phyloP scores from a whole-genome alignment of 345 rosid genomes.

The Gossypium australe region DNA sequence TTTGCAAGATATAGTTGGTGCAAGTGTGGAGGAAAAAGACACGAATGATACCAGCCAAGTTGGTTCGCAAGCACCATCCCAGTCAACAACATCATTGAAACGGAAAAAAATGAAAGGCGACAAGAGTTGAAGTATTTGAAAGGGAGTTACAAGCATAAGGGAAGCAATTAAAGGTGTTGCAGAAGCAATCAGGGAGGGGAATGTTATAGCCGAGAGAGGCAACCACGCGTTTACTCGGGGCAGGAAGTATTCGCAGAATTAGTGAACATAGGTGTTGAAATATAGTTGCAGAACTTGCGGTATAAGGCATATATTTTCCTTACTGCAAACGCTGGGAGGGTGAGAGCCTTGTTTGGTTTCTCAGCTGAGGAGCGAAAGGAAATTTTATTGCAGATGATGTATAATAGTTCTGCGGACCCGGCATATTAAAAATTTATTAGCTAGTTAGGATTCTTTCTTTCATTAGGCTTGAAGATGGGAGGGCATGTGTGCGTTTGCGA shows the following conservation, averaged over 20 bases:
- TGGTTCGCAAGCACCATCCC: slow-evolving; percentile 15
- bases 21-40: slow-evolving; percentile 14
- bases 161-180: slow-evolving; percentile 24
- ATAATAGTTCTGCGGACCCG: neutral
- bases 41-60: slow-evolving; percentile 17
- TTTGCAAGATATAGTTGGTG: slow-evolving; percentile 11
- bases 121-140: slow-evolving; percentile 6
- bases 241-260: slow-evolving; percentile 25
- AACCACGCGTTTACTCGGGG: slow-evolving; percentile 18
- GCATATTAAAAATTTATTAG: neutral
- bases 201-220: slow-evolving; percentile 17
- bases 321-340: slow-evolving; percentile 17
- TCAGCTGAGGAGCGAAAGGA: slow-evolving; percentile 18
- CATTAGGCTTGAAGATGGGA: neutral
- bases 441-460: neutral
- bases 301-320: slow-evolving; percentile 16
- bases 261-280: slow-evolving; percentile 10
- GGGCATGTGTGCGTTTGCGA: too few species aligned
- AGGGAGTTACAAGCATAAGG: slow-evolving; percentile 15
- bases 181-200: slow-evolving; percentile 23
- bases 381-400: slow-evolving; percentile 19
- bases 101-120: slow-evolving; percentile 15
- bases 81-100: slow-evolving; percentile 12
- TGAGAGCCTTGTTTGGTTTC: neutral
- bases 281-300: too few species aligned